These are phyloP conservation scores for Cyberlindnera mississippiensis DNA, from an alignment of 805 yeast species.

Conservation along the genomic window DNA sequence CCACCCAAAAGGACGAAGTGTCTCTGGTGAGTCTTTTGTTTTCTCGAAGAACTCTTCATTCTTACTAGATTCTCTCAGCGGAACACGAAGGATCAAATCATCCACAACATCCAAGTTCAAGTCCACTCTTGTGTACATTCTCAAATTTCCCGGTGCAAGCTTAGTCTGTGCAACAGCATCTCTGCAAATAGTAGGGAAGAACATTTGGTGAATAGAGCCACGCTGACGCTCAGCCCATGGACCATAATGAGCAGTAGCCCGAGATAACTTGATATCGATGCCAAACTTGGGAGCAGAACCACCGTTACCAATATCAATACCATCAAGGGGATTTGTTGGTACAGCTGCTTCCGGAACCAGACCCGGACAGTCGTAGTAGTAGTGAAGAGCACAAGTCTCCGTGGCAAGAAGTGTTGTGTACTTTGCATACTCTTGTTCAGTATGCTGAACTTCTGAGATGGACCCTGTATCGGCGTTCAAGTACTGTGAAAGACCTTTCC, in stretches of 20 bases:
- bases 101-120: conserved; percentile 56
- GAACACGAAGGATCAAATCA: conserved; percentile 67
- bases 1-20: conserved; percentile 85
- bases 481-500: conserved; percentile 81
- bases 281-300: conserved; percentile 61
- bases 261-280: conserved; percentile 51
- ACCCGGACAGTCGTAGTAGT: conserved; percentile 75
- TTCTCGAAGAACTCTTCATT: conserved; percentile 43
- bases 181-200: conserved; percentile 64
- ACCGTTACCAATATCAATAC: conserved; percentile 55
- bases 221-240: conserved; percentile 96
- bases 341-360: conserved; percentile 40
- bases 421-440: conserved; percentile 75
- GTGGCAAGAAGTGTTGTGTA: conserved; percentile 67
- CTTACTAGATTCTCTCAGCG: conserved; percentile 81
- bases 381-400: conserved; percentile 46
- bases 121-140: conserved; percentile 57
- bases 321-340: conserved; percentile 32
- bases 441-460: conserved; percentile 32
- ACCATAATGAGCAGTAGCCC: conserved; percentile 76
- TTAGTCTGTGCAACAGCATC: conserved; percentile 45
- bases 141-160: conserved; percentile 43
- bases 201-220: conserved; percentile 52
- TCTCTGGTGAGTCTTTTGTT: conserved; percentile 31
- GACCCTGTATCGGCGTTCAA: conserved; percentile 36